phyloP scores from a whole-genome alignment of 768 basidiomycete species.

The Auricularia auricula-judae region DNA sequence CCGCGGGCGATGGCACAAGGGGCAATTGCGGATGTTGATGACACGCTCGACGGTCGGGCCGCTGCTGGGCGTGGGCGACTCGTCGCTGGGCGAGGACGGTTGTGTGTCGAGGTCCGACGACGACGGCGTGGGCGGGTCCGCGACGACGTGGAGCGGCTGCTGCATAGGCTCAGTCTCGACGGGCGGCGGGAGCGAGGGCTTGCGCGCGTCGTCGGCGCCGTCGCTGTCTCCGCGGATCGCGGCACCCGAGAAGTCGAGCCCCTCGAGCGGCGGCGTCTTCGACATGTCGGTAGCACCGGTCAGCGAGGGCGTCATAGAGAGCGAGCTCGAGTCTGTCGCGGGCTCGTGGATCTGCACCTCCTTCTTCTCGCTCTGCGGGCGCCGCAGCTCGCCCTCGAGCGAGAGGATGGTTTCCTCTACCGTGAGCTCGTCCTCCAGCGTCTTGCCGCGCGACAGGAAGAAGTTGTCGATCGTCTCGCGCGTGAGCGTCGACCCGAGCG shows the following conservation, averaged over 20 bases:
- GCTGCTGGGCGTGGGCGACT: constrained; percentile 7
- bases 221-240: background rate
- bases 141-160: background rate
- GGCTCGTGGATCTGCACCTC: constrained; percentile 40
- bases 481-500: constrained; percentile 87
- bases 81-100: constrained; percentile 16
- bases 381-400: constrained; percentile 73
- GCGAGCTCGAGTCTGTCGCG: constrained; percentile 7
- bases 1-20: constrained; percentile 82
- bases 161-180: background rate
- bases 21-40: constrained; percentile 92
- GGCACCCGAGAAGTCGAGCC: constrained; percentile 52
- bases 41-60: constrained; percentile 54
- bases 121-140: constrained; percentile 4
- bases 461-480: constrained; percentile 68
- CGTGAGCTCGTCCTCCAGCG: constrained; percentile 53
- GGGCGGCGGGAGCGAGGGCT: background rate
- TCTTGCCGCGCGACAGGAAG: constrained; percentile 61
- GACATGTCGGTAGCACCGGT: constrained; percentile 34
- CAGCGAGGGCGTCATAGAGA: constrained; percentile 22
- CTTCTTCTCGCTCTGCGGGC: constrained; percentile 62
- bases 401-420: constrained; percentile 72
- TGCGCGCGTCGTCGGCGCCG: background rate
- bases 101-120: constrained; percentile 18
- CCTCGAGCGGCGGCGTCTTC: constrained; percentile 30